Evolutionary conservation across 2,329 filamentous ascomycete species (phyloP).

Genomic region (Leptographium wingfieldii): DNA sequence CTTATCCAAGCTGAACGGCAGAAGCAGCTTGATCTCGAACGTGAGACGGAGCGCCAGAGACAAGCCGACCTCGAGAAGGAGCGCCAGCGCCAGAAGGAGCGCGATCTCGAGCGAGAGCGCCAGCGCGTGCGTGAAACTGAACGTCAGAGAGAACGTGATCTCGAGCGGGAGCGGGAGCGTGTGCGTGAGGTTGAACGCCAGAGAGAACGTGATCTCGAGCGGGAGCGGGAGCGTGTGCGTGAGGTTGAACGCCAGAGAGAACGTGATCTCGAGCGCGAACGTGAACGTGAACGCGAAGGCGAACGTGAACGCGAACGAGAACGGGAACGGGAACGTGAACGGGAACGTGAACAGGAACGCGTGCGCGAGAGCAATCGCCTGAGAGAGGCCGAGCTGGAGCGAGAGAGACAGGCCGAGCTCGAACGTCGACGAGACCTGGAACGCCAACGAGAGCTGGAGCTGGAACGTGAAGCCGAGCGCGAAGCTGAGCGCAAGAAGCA

Average conservation of each 20-base stretch:
- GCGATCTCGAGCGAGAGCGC: background rate
- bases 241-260: background rate
- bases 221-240: background rate
- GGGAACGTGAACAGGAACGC: background rate
- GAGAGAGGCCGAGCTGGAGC: background rate
- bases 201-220: background rate
- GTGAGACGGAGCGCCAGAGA: background rate
- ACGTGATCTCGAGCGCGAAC: background rate
- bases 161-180: background rate
- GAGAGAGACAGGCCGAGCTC: background rate
- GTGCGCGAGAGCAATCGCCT: too few relatives aligned
- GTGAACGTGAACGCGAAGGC: background rate
- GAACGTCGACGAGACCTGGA: background rate
- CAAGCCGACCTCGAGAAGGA: slow-evolving; percentile 1
- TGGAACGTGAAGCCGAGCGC: background rate
- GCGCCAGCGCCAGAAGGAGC: slow-evolving; percentile 1
- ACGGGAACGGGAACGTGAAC: background rate
- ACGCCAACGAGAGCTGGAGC: background rate
- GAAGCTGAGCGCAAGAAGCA: background rate
- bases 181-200: background rate
- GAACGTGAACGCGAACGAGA: background rate
- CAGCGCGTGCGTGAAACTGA: background rate
- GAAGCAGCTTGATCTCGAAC: background rate
- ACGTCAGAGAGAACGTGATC: background rate
- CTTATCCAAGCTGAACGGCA: background rate